These are phyloP conservation scores for Flaveria floridana DNA, from an alignment of 140 eudicot species.

Conservation along the genomic window DNA sequence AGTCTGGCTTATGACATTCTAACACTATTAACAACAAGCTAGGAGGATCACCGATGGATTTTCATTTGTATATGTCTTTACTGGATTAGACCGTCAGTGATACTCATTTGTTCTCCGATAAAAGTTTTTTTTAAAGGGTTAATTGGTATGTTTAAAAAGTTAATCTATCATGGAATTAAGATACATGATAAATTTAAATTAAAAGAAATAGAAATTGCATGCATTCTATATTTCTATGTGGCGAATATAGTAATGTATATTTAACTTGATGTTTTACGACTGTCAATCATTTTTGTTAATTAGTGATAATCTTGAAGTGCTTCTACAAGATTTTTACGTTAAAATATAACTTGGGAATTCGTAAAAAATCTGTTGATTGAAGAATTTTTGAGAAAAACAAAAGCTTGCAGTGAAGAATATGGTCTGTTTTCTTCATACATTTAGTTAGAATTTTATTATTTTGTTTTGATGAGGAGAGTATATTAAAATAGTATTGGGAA, in stretches of 20 bases:
- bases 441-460: not conserved
- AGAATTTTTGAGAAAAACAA: slow-evolving; percentile 25
- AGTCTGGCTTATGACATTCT: not conserved
- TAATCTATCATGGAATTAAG: not conserved
- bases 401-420: slow-evolving; percentile 38
- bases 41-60: too few relatives aligned
- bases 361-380: slow-evolving; percentile 18
- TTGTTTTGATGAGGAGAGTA: not conserved
- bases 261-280: not conserved
- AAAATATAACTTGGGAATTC: not conserved
- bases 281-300: not conserved
- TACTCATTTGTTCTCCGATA: too few relatives aligned
- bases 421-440: slow-evolving; percentile 27
- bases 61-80: too few relatives aligned
- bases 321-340: not conserved
- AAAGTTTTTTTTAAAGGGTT: not conserved
- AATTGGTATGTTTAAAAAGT: not conserved
- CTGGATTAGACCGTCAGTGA: too few relatives aligned
- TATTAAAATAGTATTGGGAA: slow-evolving; percentile 28
- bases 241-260: not conserved
- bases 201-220: not conserved
- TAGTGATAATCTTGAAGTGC: not conserved
- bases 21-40: not conserved
- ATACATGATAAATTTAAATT: not conserved
- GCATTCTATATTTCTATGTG: too few relatives aligned